These are phyloP conservation scores for Penicillium sp. DNA, from an alignment of 2,329 filamentous ascomycete genomes.

Conservation along the genomic window DNA sequence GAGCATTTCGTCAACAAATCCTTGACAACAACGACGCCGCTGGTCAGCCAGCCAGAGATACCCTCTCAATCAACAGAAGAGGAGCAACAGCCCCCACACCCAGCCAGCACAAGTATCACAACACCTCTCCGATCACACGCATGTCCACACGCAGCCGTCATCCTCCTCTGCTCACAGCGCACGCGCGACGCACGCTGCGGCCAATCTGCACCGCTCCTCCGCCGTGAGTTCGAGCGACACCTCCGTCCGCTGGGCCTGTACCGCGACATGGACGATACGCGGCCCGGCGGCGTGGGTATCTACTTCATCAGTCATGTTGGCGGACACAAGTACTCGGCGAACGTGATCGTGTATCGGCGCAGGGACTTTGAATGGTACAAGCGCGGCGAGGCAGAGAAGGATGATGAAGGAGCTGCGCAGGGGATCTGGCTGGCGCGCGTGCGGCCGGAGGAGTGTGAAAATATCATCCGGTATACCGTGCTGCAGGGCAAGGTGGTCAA, in stretches of 20 bases:
- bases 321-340: constrained; percentile 94
- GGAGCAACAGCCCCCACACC: constrained; percentile 16
- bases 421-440: constrained; percentile 91
- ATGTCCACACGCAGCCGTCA: constrained; percentile 79
- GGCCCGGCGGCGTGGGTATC: constrained; percentile 88
- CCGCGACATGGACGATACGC: constrained; percentile 81
- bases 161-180: constrained; percentile 89
- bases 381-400: constrained; percentile 25
- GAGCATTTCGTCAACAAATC: constrained; percentile 65
- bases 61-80: constrained; percentile 11
- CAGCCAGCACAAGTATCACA: constrained; percentile 30
- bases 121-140: constrained; percentile 56
- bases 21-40: constrained; percentile 70
- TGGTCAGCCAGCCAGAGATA: constrained; percentile 46
- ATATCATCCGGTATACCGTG: constrained; percentile 83
- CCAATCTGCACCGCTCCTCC: constrained; percentile 86
- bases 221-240: constrained; percentile 84
- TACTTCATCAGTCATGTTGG: constrained; percentile 97
- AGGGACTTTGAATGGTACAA: constrained; percentile 44
- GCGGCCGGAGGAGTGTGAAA: constrained; percentile 85
- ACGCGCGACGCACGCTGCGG: constrained; percentile 95
- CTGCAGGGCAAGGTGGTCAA: constrained; percentile 93
- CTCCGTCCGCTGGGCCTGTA: constrained; percentile 79
- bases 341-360: constrained; percentile 84
- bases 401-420: constrained; percentile 67